Evolutionary conservation across 2,329 filamentous ascomycete genomes (phyloP), one percentile per base, ranked within the genome.

Genomic region (Aspergillus fijiensis): DNA sequence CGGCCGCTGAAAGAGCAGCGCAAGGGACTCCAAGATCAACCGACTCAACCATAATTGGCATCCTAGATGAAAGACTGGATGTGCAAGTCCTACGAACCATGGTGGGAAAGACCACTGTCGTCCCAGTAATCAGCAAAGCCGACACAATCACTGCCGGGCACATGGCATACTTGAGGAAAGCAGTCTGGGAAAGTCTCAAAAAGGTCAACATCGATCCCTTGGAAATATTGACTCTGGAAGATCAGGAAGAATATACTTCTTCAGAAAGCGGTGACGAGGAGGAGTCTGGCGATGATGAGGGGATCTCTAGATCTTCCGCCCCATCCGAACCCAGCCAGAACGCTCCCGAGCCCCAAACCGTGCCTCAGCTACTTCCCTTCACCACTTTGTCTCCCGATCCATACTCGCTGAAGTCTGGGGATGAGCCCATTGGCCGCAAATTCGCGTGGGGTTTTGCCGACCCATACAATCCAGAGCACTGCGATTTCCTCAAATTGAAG

Each of bases 371-470:
- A 73, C 80, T 97, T 27, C 95, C 95, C 0, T 87, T 98, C 72
- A 96, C 92, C 47, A 91, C 97, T 73, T 89, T 99, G 73, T 96
- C 92, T 63, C 95, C 95, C 0, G 95, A 99, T 74, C 85, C 91
- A 48, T 96, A 98, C 77, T 79, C 77, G 2, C 63, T 80, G 33
- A 91, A 96, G 29, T 72, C 74, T 31, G 74, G 72, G 10, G 72
- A 78, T 58, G 71, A 75, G 47, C 79, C 76, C 2, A 80, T 96
- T 61, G 95, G 95, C 50, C 90, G 95, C 61, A 88, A 89, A 65
- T 99, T 98, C 74, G 91, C 95, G 0, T 99, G 95, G 95, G 95
- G 95, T 6, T 96, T 97, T 68, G 95, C 95, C 4, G 92, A 98
- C 72, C 95, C 95, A 0, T 93, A 95, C 80, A 89, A 98, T 70